Evolutionary conservation across 345 rosid genomes (phyloP).

Genomic region (Eucalyptus brandiana): DNA sequence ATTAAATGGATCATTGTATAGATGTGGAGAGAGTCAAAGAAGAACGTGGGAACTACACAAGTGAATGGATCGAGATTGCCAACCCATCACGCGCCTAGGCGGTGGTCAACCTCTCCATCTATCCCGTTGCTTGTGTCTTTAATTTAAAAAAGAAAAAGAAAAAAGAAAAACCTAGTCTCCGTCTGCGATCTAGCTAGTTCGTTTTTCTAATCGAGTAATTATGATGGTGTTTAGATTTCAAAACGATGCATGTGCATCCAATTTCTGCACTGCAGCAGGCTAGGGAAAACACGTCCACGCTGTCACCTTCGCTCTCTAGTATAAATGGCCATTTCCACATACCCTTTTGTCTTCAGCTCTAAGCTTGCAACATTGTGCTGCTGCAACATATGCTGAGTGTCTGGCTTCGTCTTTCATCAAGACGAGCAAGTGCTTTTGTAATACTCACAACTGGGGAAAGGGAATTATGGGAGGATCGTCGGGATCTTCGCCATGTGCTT

Average conservation of each 20-base stretch:
- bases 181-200: background rate
- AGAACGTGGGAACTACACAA: background rate
- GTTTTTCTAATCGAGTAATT: background rate
- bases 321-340: background rate
- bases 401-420: background rate
- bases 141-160: background rate
- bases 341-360: background rate
- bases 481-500: constrained; percentile 45
- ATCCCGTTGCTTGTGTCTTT: background rate
- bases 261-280: background rate
- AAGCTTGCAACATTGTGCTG: background rate
- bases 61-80: background rate
- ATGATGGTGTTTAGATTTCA: background rate
- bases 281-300: background rate
- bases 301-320: background rate
- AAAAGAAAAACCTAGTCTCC: background rate
- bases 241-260: background rate
- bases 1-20: background rate
- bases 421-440: background rate
- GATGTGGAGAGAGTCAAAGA: background rate
- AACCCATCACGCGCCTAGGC: background rate
- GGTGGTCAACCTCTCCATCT: background rate
- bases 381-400: background rate
- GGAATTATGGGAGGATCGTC: constrained; percentile 17
- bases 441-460: background rate